Evolutionary conservation across 2,329 filamentous ascomycete species (phyloP).

Genomic region (Thelonectria discophora): DNA sequence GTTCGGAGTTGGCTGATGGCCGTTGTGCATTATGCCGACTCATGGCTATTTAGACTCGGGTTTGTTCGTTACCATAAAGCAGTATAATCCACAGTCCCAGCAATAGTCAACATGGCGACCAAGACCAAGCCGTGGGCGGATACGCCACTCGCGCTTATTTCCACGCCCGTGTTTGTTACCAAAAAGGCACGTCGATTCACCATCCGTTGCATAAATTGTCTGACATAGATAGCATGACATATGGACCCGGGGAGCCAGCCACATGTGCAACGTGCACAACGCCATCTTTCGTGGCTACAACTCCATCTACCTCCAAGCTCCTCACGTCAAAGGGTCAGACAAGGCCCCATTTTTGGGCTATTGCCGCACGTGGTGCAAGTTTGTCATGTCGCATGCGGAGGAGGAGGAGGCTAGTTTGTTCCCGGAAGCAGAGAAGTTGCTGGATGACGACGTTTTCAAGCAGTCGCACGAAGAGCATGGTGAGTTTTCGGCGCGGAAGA

Average conservation of each 20-base stretch:
- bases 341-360: background rate
- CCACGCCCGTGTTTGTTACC: background rate
- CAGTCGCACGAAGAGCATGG: background rate
- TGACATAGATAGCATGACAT: background rate
- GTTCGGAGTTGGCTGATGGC: background rate
- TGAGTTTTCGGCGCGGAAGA: background rate
- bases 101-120: background rate
- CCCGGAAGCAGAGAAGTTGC: background rate
- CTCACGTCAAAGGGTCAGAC: background rate
- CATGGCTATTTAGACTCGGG: background rate
- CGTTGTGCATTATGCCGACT: background rate
- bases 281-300: background rate
- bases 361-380: slow-evolving; percentile 1
- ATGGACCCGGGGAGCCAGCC: background rate
- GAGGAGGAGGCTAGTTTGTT: background rate
- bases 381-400: background rate
- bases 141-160: background rate
- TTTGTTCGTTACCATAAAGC: background rate
- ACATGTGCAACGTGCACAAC: slow-evolving; percentile 1
- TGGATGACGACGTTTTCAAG: background rate
- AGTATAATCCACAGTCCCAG: background rate
- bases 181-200: background rate
- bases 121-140: background rate
- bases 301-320: slow-evolving; percentile 2
- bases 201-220: background rate